Conservation (phyloP, 2,329 filamentous ascomycete species). For the Bipolaris cookei region DNA sequence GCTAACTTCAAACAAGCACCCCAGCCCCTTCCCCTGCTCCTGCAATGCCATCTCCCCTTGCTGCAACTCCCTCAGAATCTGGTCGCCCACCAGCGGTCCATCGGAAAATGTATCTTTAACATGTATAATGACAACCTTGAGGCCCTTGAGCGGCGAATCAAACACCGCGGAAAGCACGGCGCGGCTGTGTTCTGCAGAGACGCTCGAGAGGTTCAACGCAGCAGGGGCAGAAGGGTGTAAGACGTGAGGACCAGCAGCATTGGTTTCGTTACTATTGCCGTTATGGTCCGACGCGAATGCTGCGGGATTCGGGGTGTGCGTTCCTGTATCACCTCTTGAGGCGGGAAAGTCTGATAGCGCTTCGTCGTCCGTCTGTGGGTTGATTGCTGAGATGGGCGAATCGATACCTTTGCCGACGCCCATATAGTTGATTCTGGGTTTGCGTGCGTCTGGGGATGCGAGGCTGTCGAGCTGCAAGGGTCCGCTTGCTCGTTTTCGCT, state of each 20-base stretch:
- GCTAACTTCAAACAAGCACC: conserved; percentile 80
- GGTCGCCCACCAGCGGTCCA: conserved; percentile 67
- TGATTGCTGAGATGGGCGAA: conserved; percentile 16
- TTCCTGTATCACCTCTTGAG: conserved; percentile 21
- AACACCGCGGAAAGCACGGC: conserved; percentile 38
- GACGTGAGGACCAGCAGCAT: neutral
- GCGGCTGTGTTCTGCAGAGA: conserved; percentile 36
- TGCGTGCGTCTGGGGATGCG: conserved; percentile 14
- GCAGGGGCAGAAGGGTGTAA: conserved; percentile 34
- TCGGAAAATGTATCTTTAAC: conserved; percentile 86
- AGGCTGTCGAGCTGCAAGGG: conserved; percentile 34
- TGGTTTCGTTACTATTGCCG: neutral
- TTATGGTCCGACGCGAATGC: neutral
- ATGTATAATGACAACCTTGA: conserved; percentile 89
- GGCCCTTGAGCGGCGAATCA: conserved; percentile 65
- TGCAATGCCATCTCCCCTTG: conserved; percentile 62
- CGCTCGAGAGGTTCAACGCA: conserved; percentile 30
- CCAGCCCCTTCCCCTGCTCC: conserved; percentile 65
- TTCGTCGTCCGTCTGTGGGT: conserved; percentile 33
- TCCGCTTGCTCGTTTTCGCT: conserved; percentile 67
- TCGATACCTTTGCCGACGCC: conserved; percentile 22
- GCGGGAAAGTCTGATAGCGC: conserved; percentile 35
- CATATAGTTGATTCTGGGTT: conserved; percentile 21
- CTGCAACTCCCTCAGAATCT: conserved; percentile 72
- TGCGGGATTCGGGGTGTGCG: conserved; percentile 27